These are phyloP conservation scores for Smithsoniella earleae DNA, from an alignment of 163 green algal species.

Conservation along the genomic window DNA sequence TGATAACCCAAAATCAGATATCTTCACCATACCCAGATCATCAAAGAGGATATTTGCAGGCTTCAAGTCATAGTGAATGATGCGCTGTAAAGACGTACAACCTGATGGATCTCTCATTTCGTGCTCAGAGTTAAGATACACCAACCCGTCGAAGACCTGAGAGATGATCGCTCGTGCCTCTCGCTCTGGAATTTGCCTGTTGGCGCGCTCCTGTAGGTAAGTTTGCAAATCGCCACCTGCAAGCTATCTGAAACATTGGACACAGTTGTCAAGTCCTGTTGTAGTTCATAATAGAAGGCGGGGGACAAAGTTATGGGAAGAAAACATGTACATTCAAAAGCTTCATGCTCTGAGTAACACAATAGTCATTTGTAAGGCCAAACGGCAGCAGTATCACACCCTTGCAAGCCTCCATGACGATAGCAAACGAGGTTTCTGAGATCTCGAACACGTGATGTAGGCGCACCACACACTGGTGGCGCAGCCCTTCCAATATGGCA, in stretches of 20 bases:
- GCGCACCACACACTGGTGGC: conserved; percentile 65
- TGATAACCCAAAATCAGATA: conserved; percentile 80
- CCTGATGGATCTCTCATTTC: conserved; percentile 1
- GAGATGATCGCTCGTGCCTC: conserved; percentile 72
- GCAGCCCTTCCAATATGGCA: conserved; percentile 58
- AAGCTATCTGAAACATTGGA: too few relatives aligned
- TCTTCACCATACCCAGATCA: conserved; percentile 68
- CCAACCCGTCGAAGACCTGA: conserved; percentile 69
- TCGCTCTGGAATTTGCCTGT: conserved; percentile 69
- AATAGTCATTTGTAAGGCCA: too few relatives aligned
- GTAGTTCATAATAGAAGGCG: too few relatives aligned
- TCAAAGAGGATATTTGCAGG: conserved; percentile 96
- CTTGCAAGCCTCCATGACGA: conserved; percentile 82
- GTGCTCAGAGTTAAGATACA: conserved; percentile 59
- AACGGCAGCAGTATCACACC: too few relatives aligned
- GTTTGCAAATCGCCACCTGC: conserved; percentile 71
- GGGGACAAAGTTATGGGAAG: too few relatives aligned
- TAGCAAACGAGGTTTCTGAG: conserved; percentile 80
- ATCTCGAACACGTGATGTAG: conserved; percentile 92
- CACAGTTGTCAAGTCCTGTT: too few relatives aligned
- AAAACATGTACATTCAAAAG: too few relatives aligned
- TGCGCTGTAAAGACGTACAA: conserved; percentile 32
- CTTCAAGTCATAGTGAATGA: conserved; percentile 97
- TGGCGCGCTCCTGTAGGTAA: conserved; percentile 53
- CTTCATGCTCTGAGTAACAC: too few relatives aligned